These are phyloP conservation scores for Auricularia cornea DNA, from an alignment of 768 basidiomycete species.

Conservation along the genomic window DNA sequence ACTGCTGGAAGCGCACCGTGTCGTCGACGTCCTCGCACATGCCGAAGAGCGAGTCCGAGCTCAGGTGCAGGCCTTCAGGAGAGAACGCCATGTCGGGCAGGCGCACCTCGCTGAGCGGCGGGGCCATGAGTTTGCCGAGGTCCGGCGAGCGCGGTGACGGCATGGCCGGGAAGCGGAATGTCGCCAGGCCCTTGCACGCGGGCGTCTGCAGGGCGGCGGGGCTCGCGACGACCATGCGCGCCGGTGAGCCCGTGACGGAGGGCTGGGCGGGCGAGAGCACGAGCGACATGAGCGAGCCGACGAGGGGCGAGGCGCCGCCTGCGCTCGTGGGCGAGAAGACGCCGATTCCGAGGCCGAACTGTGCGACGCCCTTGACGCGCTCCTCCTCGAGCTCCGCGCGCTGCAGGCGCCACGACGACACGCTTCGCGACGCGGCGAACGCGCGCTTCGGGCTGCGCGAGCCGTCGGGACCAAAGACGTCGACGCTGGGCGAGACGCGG, in stretches of 20 bases:
- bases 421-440: neutral
- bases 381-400: neutral
- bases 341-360: neutral
- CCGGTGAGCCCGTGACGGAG: neutral
- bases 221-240: neutral
- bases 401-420: neutral
- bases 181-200: neutral
- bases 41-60: neutral
- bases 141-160: neutral
- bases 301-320: neutral
- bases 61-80: neutral
- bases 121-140: neutral
- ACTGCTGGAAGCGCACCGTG: too few species aligned
- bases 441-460: neutral
- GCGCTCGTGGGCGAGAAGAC: neutral
- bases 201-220: neutral
- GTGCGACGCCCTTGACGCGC: too few species aligned
- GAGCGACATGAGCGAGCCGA: neutral
- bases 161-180: neutral
- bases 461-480: neutral
- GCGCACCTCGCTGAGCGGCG: neutral
- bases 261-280: neutral
- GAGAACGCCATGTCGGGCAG: neutral
- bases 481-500: neutral
- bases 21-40: neutral